phyloP scores from a whole-genome alignment of 139 green algal genomes.

The Nannochloris sp. region DNA sequence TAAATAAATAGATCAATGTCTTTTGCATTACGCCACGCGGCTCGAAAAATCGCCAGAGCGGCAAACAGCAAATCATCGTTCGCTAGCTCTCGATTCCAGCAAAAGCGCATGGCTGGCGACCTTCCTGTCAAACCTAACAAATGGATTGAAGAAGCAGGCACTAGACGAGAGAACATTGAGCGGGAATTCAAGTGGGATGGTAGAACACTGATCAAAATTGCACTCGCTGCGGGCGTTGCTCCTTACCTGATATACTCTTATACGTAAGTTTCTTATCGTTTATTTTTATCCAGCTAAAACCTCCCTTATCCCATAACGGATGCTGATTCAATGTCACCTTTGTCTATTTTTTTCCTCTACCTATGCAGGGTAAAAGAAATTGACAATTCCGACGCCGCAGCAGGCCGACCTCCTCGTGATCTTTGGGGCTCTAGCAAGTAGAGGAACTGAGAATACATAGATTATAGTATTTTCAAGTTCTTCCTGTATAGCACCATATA shows the following conservation, averaged over 20 bases:
- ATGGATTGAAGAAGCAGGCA: conserved; percentile 39
- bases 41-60: not conserved
- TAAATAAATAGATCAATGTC: too few species aligned
- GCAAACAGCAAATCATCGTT: too few species aligned
- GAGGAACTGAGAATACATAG: not conserved
- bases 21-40: not conserved
- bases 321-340: not conserved
- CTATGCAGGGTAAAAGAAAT: conserved; percentile 9
- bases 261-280: not conserved
- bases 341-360: not conserved
- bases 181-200: conserved; percentile 30
- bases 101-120: conserved; percentile 25
- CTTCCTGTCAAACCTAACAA: conserved; percentile 50
- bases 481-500: too few species aligned
- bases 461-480: not conserved
- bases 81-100: not conserved
- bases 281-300: too few species aligned
- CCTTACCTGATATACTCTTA: conserved; percentile 9
- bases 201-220: conserved; percentile 18
- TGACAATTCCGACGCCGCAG: not conserved
- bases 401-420: not conserved
- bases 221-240: not conserved
- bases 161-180: conserved; percentile 40
- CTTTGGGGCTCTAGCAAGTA: not conserved
- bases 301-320: not conserved